A percentile compares a stretch with the other conserved stretches of the same genome.
Evolutionary conservation across 2,329 filamentous ascomycete species (phyloP).

Genomic region (Cylindrodendrum hubeiense): DNA sequence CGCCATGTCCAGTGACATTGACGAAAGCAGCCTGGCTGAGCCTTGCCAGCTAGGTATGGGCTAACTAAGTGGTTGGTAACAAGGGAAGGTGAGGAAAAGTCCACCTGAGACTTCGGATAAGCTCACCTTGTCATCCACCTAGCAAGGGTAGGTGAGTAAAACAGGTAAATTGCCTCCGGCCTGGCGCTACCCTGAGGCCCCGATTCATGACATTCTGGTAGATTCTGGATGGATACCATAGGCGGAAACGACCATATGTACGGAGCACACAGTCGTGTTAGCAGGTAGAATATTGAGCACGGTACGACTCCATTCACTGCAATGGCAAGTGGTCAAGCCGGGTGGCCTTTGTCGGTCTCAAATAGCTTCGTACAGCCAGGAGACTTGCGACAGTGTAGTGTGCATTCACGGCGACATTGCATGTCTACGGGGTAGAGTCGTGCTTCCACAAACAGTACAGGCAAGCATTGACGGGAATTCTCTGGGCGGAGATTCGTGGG

Average conservation of each 20-base stretch:
- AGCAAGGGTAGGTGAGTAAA: not conserved
- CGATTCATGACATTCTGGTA: constrained; percentile 9
- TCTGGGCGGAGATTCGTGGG: not conserved
- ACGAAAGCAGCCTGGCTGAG: not conserved
- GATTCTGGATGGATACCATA: constrained; percentile 7
- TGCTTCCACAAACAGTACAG: not conserved
- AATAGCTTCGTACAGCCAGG: no score
- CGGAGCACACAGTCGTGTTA: not conserved
- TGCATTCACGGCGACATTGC: not conserved
- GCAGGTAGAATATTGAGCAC: not conserved
- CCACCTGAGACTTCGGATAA: not conserved
- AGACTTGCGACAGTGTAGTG: no score
- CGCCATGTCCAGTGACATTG: not conserved
- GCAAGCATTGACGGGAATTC: not conserved
- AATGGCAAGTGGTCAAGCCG: not conserved
- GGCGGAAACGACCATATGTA: not conserved
- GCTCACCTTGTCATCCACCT: not conserved
- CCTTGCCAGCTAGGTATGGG: not conserved
- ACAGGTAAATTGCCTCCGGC: not conserved
- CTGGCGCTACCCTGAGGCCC: not conserved
- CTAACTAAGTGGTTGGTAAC: not conserved
- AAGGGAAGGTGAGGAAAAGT: not conserved
- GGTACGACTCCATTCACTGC: not conserved
- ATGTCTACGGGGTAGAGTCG: not conserved
- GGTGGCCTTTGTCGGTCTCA: no score